Percentiles rank a stretch among this genome's conserved stretches.
phyloP scores from a whole-genome alignment of 371 early-diverging fungal species.

The Mucor plumbeus region DNA sequence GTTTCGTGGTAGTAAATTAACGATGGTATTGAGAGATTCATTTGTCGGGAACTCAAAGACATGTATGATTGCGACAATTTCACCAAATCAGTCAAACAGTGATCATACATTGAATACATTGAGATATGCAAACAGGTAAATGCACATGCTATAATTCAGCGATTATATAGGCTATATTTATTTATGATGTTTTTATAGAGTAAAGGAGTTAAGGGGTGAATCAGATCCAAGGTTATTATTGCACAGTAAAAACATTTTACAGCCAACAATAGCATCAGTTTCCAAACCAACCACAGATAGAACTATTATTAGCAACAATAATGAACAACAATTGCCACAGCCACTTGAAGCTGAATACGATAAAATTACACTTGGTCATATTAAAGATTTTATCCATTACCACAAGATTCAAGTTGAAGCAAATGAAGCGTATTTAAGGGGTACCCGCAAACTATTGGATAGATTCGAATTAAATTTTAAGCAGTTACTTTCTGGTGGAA shows the following conservation, averaged over 20 bases:
- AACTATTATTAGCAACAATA: not conserved
- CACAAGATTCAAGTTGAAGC: slow-evolving; percentile 82
- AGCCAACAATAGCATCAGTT: not conserved
- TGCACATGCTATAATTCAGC: slow-evolving; percentile 9
- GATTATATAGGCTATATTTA: slow-evolving; percentile 9
- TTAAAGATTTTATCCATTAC: slow-evolving; percentile 61
- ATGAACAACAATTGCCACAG: not conserved
- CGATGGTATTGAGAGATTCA: slow-evolving; percentile 96
- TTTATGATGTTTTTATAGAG: slow-evolving; percentile 10
- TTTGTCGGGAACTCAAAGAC: slow-evolving; percentile 97
- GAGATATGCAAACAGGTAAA: slow-evolving; percentile 92
- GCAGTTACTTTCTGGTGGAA: slow-evolving; percentile 14
- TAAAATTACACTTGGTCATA: slow-evolving; percentile 2
- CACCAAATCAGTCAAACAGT: slow-evolving; percentile 88
- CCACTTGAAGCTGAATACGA: not conserved
- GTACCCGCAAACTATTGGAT: slow-evolving; percentile 35
- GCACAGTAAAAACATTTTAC: slow-evolving; percentile 1
- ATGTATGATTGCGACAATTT: slow-evolving; percentile 97
- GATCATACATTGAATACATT: slow-evolving; percentile 99
- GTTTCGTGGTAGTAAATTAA: slow-evolving; percentile 97
- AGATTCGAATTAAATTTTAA: slow-evolving; percentile 32
- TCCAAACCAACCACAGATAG: not conserved
- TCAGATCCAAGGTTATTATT: slow-evolving; percentile 38
- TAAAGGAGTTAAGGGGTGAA: slow-evolving; percentile 54
- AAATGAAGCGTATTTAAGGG: slow-evolving; percentile 72